A percentile compares a stretch with the other conserved stretches of the same genome.
Evolutionary conservation across 192 early-diverging fungal species (phyloP).

Genomic region (Podila minutissima): DNA sequence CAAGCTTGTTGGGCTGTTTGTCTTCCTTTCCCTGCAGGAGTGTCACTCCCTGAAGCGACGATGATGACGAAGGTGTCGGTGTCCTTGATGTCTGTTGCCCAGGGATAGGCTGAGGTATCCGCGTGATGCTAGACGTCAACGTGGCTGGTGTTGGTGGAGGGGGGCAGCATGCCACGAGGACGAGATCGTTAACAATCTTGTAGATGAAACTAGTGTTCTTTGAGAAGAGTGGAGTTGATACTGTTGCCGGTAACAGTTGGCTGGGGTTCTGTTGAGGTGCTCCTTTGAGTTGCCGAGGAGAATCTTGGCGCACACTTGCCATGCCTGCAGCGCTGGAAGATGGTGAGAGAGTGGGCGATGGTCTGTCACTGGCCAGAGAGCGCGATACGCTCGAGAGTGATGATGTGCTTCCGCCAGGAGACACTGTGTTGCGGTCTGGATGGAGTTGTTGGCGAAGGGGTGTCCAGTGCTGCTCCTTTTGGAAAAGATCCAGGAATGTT

Average conservation of each 20-base stretch:
- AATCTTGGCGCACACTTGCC: background rate
- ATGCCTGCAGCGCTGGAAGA: too few relatives aligned
- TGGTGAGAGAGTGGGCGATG: too few relatives aligned
- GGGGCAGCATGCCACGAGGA: constrained; percentile 35
- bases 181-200: constrained; percentile 19
- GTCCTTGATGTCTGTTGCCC: background rate
- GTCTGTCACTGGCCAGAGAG: too few relatives aligned
- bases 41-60: background rate
- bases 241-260: background rate
- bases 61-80: background rate
- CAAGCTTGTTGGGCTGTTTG: constrained; percentile 2
- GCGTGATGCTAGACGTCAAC: constrained; percentile 6
- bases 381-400: background rate
- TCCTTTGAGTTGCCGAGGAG: background rate
- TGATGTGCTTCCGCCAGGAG: background rate
- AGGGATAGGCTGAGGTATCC: constrained; percentile 19
- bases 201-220: constrained; percentile 30
- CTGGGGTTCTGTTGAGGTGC: background rate
- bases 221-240: constrained; percentile 15
- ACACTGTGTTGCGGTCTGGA: background rate
- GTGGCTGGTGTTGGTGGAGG: constrained; percentile 19
- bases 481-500: constrained; percentile 33
- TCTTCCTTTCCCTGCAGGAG: background rate
- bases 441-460: background rate
- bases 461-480: constrained; percentile 22